These are phyloP conservation scores for Sporothrix schenckii DNA, from an alignment of 2,329 filamentous ascomycete genomes.

Conservation along the genomic window DNA sequence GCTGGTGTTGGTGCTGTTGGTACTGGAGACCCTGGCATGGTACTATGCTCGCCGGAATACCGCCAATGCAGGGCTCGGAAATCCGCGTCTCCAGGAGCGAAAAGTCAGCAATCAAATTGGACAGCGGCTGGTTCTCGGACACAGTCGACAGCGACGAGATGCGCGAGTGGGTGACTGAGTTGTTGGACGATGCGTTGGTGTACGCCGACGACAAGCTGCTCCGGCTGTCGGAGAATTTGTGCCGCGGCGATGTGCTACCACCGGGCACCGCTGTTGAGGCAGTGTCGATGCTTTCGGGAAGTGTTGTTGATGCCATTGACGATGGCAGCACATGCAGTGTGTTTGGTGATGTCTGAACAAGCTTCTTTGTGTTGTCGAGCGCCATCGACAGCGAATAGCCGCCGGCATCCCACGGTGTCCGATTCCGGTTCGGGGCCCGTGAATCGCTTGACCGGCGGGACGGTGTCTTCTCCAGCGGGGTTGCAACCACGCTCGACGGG, in stretches of 20 bases:
- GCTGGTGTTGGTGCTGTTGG: constrained; percentile 12
- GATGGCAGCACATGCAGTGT: neutral
- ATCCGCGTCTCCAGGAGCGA: constrained; percentile 46
- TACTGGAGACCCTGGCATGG: neutral
- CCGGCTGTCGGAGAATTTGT: constrained; percentile 56
- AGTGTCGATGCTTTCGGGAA: neutral
- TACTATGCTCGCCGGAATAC: neutral
- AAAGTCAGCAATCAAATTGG: constrained; percentile 44
- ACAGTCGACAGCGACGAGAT: constrained; percentile 59
- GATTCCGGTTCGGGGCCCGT: constrained; percentile 42
- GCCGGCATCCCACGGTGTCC: constrained; percentile 57
- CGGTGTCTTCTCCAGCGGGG: constrained; percentile 41
- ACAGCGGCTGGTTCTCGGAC: constrained; percentile 47
- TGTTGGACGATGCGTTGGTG: constrained; percentile 48
- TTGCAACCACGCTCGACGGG: constrained; percentile 40
- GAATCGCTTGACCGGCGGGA: constrained; percentile 41
- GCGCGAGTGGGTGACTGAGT: constrained; percentile 54
- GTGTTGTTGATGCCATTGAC: constrained; percentile 29
- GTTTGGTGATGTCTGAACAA: constrained; percentile 37
- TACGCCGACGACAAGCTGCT: constrained; percentile 58
- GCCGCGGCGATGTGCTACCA: constrained; percentile 44
- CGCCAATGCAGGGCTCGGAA: constrained; percentile 32
- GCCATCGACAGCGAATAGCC: constrained; percentile 53
- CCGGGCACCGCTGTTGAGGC: neutral
- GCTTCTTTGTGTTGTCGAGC: constrained; percentile 47